Evolutionary conservation across 1,139 yeast species (phyloP).

Genomic region (Eremothecium sinecaudum): DNA sequence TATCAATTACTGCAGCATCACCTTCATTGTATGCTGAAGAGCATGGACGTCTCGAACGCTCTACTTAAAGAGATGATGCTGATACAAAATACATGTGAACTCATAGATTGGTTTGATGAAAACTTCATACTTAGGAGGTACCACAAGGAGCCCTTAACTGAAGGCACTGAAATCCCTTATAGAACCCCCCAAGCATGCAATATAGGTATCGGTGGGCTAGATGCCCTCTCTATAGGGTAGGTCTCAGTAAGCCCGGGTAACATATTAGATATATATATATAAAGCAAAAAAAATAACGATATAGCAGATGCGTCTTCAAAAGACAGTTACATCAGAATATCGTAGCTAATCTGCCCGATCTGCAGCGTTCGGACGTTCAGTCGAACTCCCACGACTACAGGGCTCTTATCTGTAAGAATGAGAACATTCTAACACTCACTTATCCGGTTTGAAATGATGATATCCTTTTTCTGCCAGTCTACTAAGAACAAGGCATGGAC

Average conservation of each 20-base stretch:
- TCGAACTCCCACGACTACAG: neutral
- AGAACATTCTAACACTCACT: neutral
- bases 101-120: slow-evolving; percentile 75
- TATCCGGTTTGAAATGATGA: slow-evolving; percentile 21
- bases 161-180: slow-evolving; percentile 42
- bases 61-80: slow-evolving; percentile 58
- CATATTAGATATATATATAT: too few species aligned
- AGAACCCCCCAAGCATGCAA: neutral
- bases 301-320: too few species aligned
- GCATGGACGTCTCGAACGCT: slow-evolving; percentile 42
- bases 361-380: slow-evolving; percentile 2
- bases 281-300: too few species aligned
- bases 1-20: slow-evolving; percentile 81
- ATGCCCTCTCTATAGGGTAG: too few species aligned
- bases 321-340: too few species aligned
- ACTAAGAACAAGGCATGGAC: slow-evolving; percentile 27
- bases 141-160: slow-evolving; percentile 62
- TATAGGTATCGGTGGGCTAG: too few species aligned
- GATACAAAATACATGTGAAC: slow-evolving; percentile 45
- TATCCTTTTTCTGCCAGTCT: slow-evolving; percentile 26
- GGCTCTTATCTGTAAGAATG: neutral
- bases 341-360: too few species aligned
- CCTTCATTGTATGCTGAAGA: slow-evolving; percentile 71
- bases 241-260: too few species aligned
- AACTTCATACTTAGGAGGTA: slow-evolving; percentile 56